Evolutionary conservation across 441 rosid species (phyloP), one percentile per base, ranked within the genome.

Genomic region (Hypseocharis bilobata): DNA sequence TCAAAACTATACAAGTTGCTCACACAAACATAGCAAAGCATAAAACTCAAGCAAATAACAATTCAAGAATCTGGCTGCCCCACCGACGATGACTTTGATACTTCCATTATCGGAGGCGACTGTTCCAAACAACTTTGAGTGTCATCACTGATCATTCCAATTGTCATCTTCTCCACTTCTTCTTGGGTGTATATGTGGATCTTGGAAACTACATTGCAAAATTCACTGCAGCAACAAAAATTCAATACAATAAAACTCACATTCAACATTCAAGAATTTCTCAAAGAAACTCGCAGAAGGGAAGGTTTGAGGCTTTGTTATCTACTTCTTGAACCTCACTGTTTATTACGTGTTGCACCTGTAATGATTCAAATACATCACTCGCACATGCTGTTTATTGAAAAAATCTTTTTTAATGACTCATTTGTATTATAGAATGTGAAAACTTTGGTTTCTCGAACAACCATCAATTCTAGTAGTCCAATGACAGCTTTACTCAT

Each of bases 121-220:
- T 89, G 86, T 63, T 92, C 96, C 85, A 92, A 74, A 75, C 94
- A 92, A 79, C 96, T 92, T 73, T 81, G 92, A 51, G 84, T 92
- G 62, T 92, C 96, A 1, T 86, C 98, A 11, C 80, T 77, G 11
- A 54, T 67, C 30, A 57, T 59, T 57, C 91, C 89, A 22, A 84
- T 19, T 3, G 81, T 84, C 84, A 81, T 83, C 84, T 92, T 89
- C 85, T 82, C 94, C 81, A 92, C 91, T 76, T 92, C 98, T 67
- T 89, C 96, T 75, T 80, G 77, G 47, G 96, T 86, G 71, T 83
- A 82, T 36, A 92, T 82, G 65, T 92, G 96, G 69, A 92, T 92
- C 87, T 92, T 92, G 62, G 80, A 78, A 77, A 80, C 98, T 76
- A 83, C 96, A 54, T 80, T 73, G 68, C 96, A 88, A 77, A 92